Evolutionary conservation across 768 basidiomycete species (phyloP), one percentile per base, ranked within the genome.

Genomic region (Sutorius australiensis): DNA sequence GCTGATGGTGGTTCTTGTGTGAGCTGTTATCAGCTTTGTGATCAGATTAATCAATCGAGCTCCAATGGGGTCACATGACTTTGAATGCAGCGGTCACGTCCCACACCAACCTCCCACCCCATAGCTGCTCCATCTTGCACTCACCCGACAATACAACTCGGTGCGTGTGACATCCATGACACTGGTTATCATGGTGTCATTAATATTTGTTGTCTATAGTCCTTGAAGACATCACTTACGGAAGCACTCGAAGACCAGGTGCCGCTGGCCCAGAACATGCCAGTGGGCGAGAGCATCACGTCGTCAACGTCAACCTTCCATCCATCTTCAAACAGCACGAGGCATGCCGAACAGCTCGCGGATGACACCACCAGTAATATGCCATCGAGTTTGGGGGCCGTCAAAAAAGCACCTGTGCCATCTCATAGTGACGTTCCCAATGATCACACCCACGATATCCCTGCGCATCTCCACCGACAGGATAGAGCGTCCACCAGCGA

Each of bases 211-310:
- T 33, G 11, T 10, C 3, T 16, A 8, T 45, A 80, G 78, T 80
- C 76, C 16, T 61, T 78, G 31, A 69, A 73, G 46, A 73, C 76
- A n/a, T 77, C 74, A 0, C 64, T 80, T 34, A 74, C 73, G 2
- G 75, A 80, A 48, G 73, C 78, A 6, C 70, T 77, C 41, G 70
- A 70, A 24, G 86, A 87, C 43, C 79, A 80, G 13, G 76, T 81
- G 2, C 57, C 67, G 3, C 53, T 75, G 8, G 61, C 65, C 41
- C 67, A 62, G 32, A 67, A 60, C 41, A 36, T 62, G 31, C 41
- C 63, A 1, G 39, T 27, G 5, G 61, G 67, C 28, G 69, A 71
- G 32, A 51, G 47, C n/a, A 49, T 54, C 50, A 53, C 50, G 1
- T 30, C 62, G 31, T 56, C 61, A 5, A 39, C 63, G 8, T 52